These are phyloP conservation scores for Yarrowia hollandica DNA, from an alignment of 805 yeast genomes.

Conservation along the genomic window DNA sequence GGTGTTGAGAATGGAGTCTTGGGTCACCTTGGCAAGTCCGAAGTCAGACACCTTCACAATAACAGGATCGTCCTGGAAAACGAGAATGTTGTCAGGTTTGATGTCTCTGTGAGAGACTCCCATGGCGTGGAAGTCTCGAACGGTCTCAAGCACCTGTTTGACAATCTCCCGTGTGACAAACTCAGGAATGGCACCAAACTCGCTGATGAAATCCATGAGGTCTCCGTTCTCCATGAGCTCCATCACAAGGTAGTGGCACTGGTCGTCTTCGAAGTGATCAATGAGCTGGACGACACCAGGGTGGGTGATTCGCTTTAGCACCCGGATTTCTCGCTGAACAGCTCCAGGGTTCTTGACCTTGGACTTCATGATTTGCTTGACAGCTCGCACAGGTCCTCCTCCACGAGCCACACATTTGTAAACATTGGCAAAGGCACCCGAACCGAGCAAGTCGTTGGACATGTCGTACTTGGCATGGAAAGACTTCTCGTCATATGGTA, in stretches of 20 bases:
- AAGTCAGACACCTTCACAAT: conserved; percentile 92
- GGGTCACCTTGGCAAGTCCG: conserved; percentile 90
- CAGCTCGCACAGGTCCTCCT: conserved; percentile 86
- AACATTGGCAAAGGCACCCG: conserved; percentile 98
- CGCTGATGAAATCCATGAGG: conserved; percentile 94
- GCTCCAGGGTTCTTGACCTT: conserved; percentile 76
- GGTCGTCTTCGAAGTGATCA: conserved; percentile 81
- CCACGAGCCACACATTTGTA: conserved; percentile 83
- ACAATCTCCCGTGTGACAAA: conserved; percentile 85
- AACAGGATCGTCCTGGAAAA: conserved; percentile 89
- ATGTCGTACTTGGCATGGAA: conserved; percentile 59
- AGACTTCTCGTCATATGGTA: conserved; percentile 34
- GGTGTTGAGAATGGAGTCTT: conserved; percentile 85
- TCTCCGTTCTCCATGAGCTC: conserved; percentile 97
- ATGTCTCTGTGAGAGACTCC: conserved; percentile 96
- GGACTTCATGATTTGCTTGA: conserved; percentile 80
- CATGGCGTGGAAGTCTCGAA: conserved; percentile 79
- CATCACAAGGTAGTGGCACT: conserved; percentile 85
- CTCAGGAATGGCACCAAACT: conserved; percentile 84
- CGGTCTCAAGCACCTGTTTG: conserved; percentile 78
- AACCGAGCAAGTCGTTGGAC: conserved; percentile 81
- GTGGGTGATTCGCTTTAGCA: conserved; percentile 74
- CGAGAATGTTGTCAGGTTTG: conserved; percentile 92
- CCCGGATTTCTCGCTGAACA: conserved; percentile 81
- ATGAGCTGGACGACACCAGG: conserved; percentile 80